Base-by-base conservation (phyloP, 2,329 filamentous ascomycete genomes). In the Calonectria pauciramosa region DNA sequence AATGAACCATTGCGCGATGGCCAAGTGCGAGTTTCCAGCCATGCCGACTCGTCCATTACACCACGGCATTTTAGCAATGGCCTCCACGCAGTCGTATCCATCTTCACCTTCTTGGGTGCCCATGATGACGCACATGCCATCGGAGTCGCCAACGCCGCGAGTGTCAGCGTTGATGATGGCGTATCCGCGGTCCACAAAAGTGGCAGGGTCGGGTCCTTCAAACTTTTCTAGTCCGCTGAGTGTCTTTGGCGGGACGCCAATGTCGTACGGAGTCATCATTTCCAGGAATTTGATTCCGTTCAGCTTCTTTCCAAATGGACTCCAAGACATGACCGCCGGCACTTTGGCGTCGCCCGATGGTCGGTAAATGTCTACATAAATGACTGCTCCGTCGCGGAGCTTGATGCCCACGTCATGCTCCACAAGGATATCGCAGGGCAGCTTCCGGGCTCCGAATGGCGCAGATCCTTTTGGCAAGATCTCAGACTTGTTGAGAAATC, bases 271-370 rank as follows among this genome's bases (percentile, higher is more conserved):
- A 47, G 36, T 78, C 56, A 79, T 78, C n/a, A 49, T 70, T 36
- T 70, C 41, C 9, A 87, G 80, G 82, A 87, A 86, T 20, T 83
- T 80, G 7, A 87, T 76, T 3, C 84, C 85, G 26, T 82, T 85
- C 74, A 85, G 86, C 76, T 88, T 86, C 77, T 89, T 89, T 34
- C 88, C 88, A 73, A 87, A 89, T n/a, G 83, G 84, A 6, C 83
- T 85, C 87, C 87, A 89, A 67, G 83, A 82, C 2, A 89, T 77
- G 38, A 89, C 81, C 4, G 86, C 87, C 2, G 88, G 87, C 0
- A 89, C 79, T 69, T 84, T 85, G 71, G 82, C 80, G 34, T 77
- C 71, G n/a, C 83, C 79, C 2, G 85, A 80, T 0, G 87, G 87
- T 10, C 87, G 83, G 77, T 87, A 89, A 47, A 89, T 82, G 70